phyloP scores from a whole-genome alignment of 2,329 filamentous ascomycete genomes.

The Colletotrichum graminicola region DNA sequence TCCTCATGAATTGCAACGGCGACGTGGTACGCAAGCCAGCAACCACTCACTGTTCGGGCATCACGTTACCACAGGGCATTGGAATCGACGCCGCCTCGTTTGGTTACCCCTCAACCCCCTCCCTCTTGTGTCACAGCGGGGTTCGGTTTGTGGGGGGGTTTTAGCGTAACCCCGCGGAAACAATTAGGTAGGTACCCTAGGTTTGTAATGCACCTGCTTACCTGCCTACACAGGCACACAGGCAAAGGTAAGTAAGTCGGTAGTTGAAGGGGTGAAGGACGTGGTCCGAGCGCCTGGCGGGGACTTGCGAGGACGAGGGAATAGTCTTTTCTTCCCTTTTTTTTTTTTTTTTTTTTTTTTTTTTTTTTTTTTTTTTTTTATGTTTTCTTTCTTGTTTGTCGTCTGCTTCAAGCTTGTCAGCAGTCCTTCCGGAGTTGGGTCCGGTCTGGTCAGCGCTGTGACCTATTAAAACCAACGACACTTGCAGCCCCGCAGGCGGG shows the following conservation, averaged over 20 bases:
- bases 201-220: too few species aligned
- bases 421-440: background rate
- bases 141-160: slow-evolving; percentile 8
- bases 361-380: background rate
- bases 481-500: too few species aligned
- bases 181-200: background rate
- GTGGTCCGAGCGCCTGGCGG: slow-evolving; percentile 18
- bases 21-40: background rate
- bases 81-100: background rate
- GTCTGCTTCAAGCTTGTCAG: slow-evolving; percentile 13
- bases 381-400: too few species aligned
- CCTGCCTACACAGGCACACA: too few species aligned
- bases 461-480: background rate
- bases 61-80: background rate
- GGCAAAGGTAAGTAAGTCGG: too few species aligned
- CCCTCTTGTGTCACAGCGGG: background rate
- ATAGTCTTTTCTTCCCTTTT: background rate
- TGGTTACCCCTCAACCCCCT: background rate
- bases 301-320: slow-evolving; percentile 14
- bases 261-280: background rate
- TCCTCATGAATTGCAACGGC: background rate
- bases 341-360: background rate
- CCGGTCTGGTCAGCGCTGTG: background rate
- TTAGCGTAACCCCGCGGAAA: slow-evolving; percentile 15
- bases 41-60: background rate